Conservation (phyloP, 768 basidiomycete species). For the Tulasnella sp. region DNA sequence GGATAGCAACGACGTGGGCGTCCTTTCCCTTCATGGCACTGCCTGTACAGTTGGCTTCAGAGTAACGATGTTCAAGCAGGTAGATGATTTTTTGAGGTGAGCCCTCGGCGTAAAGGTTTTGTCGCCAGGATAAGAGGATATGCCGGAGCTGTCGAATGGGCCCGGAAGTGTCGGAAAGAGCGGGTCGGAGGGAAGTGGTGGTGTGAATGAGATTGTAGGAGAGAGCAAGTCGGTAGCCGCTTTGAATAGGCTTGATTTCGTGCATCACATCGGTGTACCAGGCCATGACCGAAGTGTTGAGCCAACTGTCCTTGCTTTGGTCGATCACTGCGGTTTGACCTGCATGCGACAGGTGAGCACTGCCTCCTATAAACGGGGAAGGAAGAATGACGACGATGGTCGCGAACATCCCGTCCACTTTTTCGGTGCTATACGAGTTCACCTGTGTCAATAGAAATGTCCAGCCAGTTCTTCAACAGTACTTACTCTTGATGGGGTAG, state of each 20-base stretch:
- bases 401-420: conserved; percentile 45
- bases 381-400: conserved; percentile 44
- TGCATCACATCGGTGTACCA: conserved; percentile 51
- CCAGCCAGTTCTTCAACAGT: too few relatives aligned
- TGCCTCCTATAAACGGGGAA: conserved; percentile 41
- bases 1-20: conserved; percentile 29
- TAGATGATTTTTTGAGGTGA: conserved; percentile 29
- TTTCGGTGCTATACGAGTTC: conserved; percentile 37
- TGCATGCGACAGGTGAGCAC: conserved; percentile 39
- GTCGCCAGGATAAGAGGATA: conserved; percentile 36
- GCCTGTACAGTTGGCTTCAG: conserved; percentile 26
- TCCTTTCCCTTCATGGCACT: conserved; percentile 38
- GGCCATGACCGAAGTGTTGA: conserved; percentile 36
- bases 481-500: conserved; percentile 2
- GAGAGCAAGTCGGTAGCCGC: conserved; percentile 45
- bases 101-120: not conserved
- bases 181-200: conserved; percentile 23
- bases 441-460: too few relatives aligned
- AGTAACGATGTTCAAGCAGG: conserved; percentile 35
- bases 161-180: conserved; percentile 28
- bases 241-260: conserved; percentile 43
- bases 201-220: conserved; percentile 42
- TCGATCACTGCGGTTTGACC: conserved; percentile 34
- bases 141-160: conserved; percentile 28
- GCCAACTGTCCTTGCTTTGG: conserved; percentile 27